Evolutionary conservation across 208 protist species (phyloP), one percentile per base, ranked within the genome.

Genomic region (Leptomonas seymouri): DNA sequence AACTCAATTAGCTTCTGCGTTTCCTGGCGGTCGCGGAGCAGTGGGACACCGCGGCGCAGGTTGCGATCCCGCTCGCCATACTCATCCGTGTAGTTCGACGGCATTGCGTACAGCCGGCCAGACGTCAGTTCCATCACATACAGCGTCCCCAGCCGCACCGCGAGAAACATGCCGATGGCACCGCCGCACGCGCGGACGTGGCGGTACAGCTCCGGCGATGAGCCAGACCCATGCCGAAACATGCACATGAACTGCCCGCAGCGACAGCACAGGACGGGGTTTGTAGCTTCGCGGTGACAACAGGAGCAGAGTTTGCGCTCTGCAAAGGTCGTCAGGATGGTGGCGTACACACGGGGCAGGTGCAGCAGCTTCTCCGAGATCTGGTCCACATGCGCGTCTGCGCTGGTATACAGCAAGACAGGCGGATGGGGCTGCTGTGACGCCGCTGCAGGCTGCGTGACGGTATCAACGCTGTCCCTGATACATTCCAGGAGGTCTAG

Each of bases 61-160:
- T 62, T 54, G 30, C 56, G 30, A 27, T 82, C 78, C 42, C 56
- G 75, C 42, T 90, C 83, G 11, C 83, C 90, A 64, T 85, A 86
- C 49, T 91, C 81, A 59, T 93, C 85, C 11, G 78, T 70, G 82
- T 95, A 95, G 48, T 86, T 68, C n/a, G 80, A 76, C 15, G 18
- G 46, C 30, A 78, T 51, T 3, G 61, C 14, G 39, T 78, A 64
- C 31, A 81, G 55, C 7, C 82, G 76, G 0, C 64, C 80, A 14
- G 64, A 55, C 3, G 82, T 65, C 23, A 85, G 80, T 51, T 90
- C 69, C 9, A 90, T 42, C 21, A 95, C 74, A 21, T 80, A 49
- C 12, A 91, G 74, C 27, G 34, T 50, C 15, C 82, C 84, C n/a
- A 42, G 25, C 6, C 50, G 58, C 6, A 87, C 63, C 11, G 71